Evolutionary conservation across 805 yeast species (phyloP).

Genomic region (Jamesozyma gamospora): DNA sequence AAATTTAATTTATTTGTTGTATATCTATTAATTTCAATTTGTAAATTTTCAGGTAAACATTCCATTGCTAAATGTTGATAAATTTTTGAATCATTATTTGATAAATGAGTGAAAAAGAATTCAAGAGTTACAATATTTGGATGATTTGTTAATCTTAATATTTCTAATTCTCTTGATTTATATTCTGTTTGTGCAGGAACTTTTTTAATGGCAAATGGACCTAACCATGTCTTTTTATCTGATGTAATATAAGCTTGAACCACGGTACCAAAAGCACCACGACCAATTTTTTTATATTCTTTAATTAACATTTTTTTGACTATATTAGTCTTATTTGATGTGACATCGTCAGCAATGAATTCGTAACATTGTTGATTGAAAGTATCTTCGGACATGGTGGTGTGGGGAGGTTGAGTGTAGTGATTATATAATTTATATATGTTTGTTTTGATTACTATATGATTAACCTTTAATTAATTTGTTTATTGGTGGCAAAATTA

Average conservation of each 20-base stretch:
- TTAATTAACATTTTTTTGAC: slow-evolving; percentile 55
- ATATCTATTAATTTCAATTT: slow-evolving; percentile 62
- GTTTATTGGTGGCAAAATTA: too few relatives aligned
- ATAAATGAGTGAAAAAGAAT: slow-evolving; percentile 60
- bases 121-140: slow-evolving; percentile 68
- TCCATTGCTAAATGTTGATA: slow-evolving; percentile 84
- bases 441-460: too few relatives aligned
- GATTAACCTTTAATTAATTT: too few relatives aligned
- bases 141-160: slow-evolving; percentile 63
- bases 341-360: slow-evolving; percentile 50
- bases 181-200: slow-evolving; percentile 85
- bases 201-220: slow-evolving; percentile 76
- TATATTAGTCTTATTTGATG: slow-evolving; percentile 45
- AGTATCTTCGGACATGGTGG: too few relatives aligned
- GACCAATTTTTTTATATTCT: slow-evolving; percentile 69
- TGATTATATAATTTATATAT: too few relatives aligned
- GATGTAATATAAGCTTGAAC: slow-evolving; percentile 54
- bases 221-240: slow-evolving; percentile 45
- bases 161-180: slow-evolving; percentile 71
- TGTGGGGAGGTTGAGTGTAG: neutral
- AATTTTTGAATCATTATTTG: slow-evolving; percentile 48
- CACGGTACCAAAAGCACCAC: slow-evolving; percentile 82
- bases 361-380: slow-evolving; percentile 26
- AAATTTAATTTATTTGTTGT: slow-evolving; percentile 49
- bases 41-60: slow-evolving; percentile 73